Evolutionary conservation across 805 yeast species (phyloP).

Genomic region (Brettanomyces custersianus): DNA sequence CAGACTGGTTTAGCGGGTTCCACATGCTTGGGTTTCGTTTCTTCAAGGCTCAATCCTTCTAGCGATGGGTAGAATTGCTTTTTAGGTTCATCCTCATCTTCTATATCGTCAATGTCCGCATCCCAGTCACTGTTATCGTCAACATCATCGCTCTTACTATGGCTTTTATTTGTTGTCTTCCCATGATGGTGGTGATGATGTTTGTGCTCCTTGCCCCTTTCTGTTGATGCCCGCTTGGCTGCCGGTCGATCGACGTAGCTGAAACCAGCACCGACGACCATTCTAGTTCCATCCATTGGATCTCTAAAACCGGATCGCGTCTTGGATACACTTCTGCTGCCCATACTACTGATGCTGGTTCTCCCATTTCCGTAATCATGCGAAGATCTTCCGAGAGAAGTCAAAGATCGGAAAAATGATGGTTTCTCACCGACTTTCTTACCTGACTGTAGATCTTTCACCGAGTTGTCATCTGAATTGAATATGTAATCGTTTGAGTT

Average conservation of each 20-base stretch:
- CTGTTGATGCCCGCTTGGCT: neutral
- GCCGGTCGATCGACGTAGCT: neutral
- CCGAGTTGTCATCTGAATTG: slow-evolving; percentile 10
- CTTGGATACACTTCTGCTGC: neutral
- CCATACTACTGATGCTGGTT: neutral
- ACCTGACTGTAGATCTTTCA: neutral
- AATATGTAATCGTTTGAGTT: slow-evolving; percentile 23
- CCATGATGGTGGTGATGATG: neutral
- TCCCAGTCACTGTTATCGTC: slow-evolving; percentile 61
- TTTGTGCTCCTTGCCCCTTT: neutral
- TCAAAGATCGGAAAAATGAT: slow-evolving; percentile 20
- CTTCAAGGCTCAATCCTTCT: neutral
- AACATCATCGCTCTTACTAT: slow-evolving; percentile 2
- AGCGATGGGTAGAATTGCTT: neutral
- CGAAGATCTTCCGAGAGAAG: slow-evolving; percentile 9
- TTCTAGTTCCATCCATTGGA: neutral
- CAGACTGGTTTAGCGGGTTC: neutral
- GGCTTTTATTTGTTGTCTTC: no score
- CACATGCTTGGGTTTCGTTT: neutral
- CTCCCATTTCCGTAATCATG: slow-evolving; percentile 6
- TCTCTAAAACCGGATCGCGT: neutral
- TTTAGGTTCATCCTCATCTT: neutral
- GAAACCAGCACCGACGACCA: slow-evolving; percentile 1
- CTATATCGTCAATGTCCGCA: slow-evolving; percentile 49
- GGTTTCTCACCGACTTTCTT: slow-evolving; percentile 3